Evolutionary conservation across 1,284 basidiomycete species (phyloP).

Genomic region (Leccinum pachyderme): DNA sequence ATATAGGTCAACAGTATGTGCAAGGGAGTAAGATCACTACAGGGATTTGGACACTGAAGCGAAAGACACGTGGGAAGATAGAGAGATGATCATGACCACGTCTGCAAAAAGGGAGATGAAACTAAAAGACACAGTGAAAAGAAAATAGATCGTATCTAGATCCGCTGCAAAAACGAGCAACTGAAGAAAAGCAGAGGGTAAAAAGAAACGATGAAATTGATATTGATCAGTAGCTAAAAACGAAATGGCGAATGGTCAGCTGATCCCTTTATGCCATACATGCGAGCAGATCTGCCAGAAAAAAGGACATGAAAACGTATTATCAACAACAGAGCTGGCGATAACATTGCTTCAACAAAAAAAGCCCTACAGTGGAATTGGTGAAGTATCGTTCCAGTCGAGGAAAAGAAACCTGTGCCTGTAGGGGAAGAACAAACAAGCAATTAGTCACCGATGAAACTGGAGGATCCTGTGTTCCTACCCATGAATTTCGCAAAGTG

Average conservation of each 20-base stretch:
- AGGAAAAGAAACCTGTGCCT: constrained; percentile 5
- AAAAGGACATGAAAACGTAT: neutral
- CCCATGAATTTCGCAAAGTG: constrained; percentile 4
- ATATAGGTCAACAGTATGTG: neutral
- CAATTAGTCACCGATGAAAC: neutral
- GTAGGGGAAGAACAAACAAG: neutral
- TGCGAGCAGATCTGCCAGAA: neutral
- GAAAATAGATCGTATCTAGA: constrained; percentile 18
- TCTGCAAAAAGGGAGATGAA: neutral
- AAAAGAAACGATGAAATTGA: neutral
- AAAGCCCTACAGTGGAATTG: constrained; percentile 5
- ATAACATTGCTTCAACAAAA: constrained; percentile 14
- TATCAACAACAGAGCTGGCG: constrained; percentile 7
- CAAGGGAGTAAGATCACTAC: neutral
- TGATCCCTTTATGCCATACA: neutral
- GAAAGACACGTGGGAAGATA: neutral
- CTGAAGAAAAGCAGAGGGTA: neutral
- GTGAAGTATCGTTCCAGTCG: constrained; percentile 5
- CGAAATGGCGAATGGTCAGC: neutral
- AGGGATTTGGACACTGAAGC: neutral
- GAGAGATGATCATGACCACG: neutral
- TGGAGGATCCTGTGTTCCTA: neutral
- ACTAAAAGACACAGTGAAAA: neutral
- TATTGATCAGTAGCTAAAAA: neutral
- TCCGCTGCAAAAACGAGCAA: constrained; percentile 14